Conservation (phyloP, 495 filamentous ascomycete species). For the Chlorociboria aeruginascens region DNA sequence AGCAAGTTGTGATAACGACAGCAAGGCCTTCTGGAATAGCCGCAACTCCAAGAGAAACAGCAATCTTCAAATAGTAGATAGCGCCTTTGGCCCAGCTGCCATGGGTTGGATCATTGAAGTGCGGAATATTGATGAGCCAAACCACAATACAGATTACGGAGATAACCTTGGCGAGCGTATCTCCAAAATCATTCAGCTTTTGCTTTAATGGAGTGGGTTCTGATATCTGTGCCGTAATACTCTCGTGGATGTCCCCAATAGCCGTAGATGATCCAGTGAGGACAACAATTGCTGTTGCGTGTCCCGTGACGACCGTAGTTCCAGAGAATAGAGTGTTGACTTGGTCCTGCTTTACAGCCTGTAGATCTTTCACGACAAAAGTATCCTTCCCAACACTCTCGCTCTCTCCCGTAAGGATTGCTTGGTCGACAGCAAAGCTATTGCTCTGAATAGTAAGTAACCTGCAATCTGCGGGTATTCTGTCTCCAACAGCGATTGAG, state of each 20-base stretch:
- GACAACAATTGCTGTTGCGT: slow-evolving; percentile 85
- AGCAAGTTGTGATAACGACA: slow-evolving; percentile 94
- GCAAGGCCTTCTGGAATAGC: slow-evolving; percentile 96
- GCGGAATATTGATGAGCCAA: slow-evolving; percentile 95
- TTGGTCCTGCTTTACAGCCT: slow-evolving; percentile 96
- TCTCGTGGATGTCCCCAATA: slow-evolving; percentile 98
- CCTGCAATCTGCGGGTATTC: slow-evolving; percentile 94
- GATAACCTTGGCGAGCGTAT: slow-evolving; percentile 94
- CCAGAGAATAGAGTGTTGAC: slow-evolving; percentile 97
- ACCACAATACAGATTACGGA: slow-evolving; percentile 92
- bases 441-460: slow-evolving; percentile 90
- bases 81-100: slow-evolving; percentile 95
- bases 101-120: slow-evolving; percentile 91
- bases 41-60: slow-evolving; percentile 94
- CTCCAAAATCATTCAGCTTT: slow-evolving; percentile 97
- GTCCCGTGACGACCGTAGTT: slow-evolving; percentile 90
- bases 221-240: slow-evolving; percentile 95
- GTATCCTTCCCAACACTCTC: slow-evolving; percentile 90
- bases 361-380: slow-evolving; percentile 52
- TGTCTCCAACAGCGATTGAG: slow-evolving; percentile 79
- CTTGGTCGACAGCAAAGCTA: slow-evolving; percentile 91
- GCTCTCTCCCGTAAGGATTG: slow-evolving; percentile 95
- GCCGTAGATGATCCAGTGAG: slow-evolving; percentile 85
- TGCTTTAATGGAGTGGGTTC: slow-evolving; percentile 95
- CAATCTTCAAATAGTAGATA: slow-evolving; percentile 99